These are phyloP conservation scores for Ephemerocybe angulata DNA, from an alignment of 768 basidiomycete genomes.

Conservation along the genomic window DNA sequence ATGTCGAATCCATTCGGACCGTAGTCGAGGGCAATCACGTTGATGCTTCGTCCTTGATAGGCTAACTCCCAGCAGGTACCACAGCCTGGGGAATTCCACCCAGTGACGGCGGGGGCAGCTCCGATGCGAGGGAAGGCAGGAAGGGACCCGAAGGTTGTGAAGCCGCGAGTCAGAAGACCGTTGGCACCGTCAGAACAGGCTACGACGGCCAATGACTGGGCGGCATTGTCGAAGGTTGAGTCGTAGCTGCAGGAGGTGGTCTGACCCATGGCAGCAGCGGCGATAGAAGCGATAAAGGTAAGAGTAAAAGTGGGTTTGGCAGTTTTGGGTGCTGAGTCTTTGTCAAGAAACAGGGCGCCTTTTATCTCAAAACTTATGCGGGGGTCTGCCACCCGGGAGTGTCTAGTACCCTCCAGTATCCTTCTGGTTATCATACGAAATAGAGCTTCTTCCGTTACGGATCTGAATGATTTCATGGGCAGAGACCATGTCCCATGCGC, in stretches of 20 bases:
- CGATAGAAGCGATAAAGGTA: conserved; percentile 21
- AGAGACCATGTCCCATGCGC: too few relatives aligned
- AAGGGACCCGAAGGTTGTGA: conserved; percentile 46
- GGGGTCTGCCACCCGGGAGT: too few relatives aligned
- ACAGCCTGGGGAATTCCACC: conserved; percentile 51
- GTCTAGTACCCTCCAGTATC: too few relatives aligned
- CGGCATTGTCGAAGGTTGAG: conserved; percentile 44
- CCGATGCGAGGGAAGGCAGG: conserved; percentile 61
- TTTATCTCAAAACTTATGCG: too few relatives aligned
- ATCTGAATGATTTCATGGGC: too few relatives aligned
- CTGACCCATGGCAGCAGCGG: conserved; percentile 21
- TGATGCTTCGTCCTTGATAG: conserved; percentile 40
- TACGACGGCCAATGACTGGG: conserved; percentile 36
- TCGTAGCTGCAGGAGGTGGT: conserved; percentile 38
- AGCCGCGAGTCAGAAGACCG: conserved; percentile 45
- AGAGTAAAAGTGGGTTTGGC: too few relatives aligned
- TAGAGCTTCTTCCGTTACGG: too few relatives aligned
- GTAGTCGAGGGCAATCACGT: conserved; percentile 51
- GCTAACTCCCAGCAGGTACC: conserved; percentile 60
- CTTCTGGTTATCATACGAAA: too few relatives aligned
- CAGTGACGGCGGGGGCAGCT: conserved; percentile 46
- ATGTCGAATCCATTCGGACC: conserved; percentile 46
- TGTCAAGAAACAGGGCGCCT: too few relatives aligned
- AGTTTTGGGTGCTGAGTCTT: too few relatives aligned
- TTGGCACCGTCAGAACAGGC: conserved; percentile 48